phyloP scores from a whole-genome alignment of 106 monocot genomes.

The Iris macrosiphon region DNA sequence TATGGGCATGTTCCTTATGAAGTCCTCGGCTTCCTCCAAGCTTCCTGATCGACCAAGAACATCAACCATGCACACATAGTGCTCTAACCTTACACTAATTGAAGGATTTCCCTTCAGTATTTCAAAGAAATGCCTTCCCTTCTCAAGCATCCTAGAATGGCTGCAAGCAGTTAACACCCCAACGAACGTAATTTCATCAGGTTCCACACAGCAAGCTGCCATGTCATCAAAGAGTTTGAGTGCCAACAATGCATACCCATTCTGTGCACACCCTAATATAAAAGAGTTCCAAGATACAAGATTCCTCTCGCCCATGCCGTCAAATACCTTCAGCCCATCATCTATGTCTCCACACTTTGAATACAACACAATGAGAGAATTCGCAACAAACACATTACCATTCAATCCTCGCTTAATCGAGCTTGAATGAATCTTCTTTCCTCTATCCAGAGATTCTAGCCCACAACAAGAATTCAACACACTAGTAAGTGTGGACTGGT shows the following conservation, averaged over 20 bases:
- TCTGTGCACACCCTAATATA: constrained; percentile 73
- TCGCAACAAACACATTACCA: constrained; percentile 55
- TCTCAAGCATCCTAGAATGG: constrained; percentile 65
- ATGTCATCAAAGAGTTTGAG: constrained; percentile 47
- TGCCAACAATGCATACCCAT: constrained; percentile 46
- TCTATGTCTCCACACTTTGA: constrained; percentile 58
- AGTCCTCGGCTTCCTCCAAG: constrained; percentile 54
- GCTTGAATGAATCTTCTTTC: constrained; percentile 40
- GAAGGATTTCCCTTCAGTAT: constrained; percentile 30
- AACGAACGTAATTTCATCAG: constrained; percentile 80
- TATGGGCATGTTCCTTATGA: constrained; percentile 49
- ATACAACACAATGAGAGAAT: constrained; percentile 66
- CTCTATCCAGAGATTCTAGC: constrained; percentile 52
- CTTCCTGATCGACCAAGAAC: constrained; percentile 59
- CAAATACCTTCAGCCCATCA: constrained; percentile 34
- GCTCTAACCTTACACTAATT: constrained; percentile 43
- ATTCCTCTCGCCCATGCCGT: constrained; percentile 32
- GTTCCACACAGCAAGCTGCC: constrained; percentile 18
- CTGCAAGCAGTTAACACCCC: constrained; percentile 78
- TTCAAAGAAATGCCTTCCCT: constrained; percentile 50
- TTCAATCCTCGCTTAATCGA: constrained; percentile 43
- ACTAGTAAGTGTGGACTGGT: constrained; percentile 61
- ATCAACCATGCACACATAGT: constrained; percentile 81
- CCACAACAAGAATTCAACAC: constrained; percentile 48
- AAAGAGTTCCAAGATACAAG: constrained; percentile 84